Percentiles rank a stretch among this genome's conserved stretches.
Evolutionary conservation across 1,284 basidiomycete species (phyloP).

Genomic region (Ustilago xerochloae): DNA sequence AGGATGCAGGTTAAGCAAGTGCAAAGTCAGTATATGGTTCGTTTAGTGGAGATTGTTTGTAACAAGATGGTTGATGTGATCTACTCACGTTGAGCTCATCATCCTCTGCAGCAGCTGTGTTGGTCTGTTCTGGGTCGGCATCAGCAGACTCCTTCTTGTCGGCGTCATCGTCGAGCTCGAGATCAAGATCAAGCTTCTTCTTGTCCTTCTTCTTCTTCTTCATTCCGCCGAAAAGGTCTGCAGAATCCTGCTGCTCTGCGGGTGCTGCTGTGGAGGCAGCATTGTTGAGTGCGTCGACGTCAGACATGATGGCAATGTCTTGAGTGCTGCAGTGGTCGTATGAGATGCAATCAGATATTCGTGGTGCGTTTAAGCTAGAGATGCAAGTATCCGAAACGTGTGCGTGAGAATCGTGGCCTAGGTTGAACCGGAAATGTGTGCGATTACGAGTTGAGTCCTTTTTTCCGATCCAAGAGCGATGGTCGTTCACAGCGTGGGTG

Average conservation of each 20-base stretch:
- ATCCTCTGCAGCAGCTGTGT: slow-evolving; percentile 46
- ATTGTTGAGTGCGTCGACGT: slow-evolving; percentile 25
- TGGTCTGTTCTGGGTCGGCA: slow-evolving; percentile 42
- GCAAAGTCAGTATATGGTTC: neutral
- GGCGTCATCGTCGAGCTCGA: slow-evolving; percentile 51
- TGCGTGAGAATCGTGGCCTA: neutral
- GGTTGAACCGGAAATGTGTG: neutral
- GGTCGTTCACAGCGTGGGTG: too few relatives aligned
- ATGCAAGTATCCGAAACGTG: neutral
- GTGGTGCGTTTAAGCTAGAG: neutral
- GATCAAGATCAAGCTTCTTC: slow-evolving; percentile 82
- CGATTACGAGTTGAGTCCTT: neutral
- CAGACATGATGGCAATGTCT: slow-evolving; percentile 19
- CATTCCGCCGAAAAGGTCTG: slow-evolving; percentile 84
- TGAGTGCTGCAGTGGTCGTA: neutral
- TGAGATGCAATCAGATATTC: neutral
- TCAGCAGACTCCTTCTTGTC: slow-evolving; percentile 52
- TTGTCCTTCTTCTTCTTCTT: slow-evolving; percentile 91
- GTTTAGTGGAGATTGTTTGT: too few relatives aligned
- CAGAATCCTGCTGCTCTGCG: slow-evolving; percentile 74
- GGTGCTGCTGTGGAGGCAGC: slow-evolving; percentile 20
- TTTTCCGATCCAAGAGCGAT: too few relatives aligned
- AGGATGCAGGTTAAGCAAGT: neutral
- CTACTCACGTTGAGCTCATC: slow-evolving; percentile 67
- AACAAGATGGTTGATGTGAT: neutral